Base-by-base conservation (phyloP, 176 grass and related monocot species). In the Oryza brachyantha region DNA sequence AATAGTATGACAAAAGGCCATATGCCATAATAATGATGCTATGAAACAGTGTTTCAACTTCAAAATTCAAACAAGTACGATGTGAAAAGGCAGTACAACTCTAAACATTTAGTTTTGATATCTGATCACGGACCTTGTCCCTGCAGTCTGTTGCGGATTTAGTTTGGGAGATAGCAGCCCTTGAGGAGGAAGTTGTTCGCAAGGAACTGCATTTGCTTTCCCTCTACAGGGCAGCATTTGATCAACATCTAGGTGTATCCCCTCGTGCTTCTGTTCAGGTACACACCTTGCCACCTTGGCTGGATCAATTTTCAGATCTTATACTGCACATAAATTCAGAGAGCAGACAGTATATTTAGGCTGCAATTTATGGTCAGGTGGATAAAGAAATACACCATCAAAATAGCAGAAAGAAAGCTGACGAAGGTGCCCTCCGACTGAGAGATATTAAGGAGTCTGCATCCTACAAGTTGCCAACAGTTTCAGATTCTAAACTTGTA, bases 201-300 rank as follows among this genome's bases (percentile, higher is more conserved):
- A 81, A 88, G 70, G 95, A 98, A 46, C 84, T 88, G 66, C 89
- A 98, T 90, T 86, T 98, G 63, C 62, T 98, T 50, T 88, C 90
- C 42, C 81, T 98, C 29, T 98, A 98, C 68, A 85, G 90, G 81
- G 83, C 87, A 67, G 78, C 87, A 76, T 94, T 98, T 54, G 85
- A 92, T 69, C 91, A 87, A 36, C 87, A 92, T 43, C 79, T 90
- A 26, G 70, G 72, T 8, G 73, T 73, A 54, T 84, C 83, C 42
- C 86, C 89, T 79, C 68, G 70, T 35, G 79, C 70, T 61, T 65
- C 78, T 38, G 81, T 31, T 45, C 80, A 82, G 79, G 83, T 86
- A 92, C 13, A 61, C 3, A 76, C 54, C 29, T n/a, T 52, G 45
- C 22, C 59, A 72, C 13, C 77, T 81, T 41, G 65, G 74, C 76